Percentiles rank a stretch among this genome's conserved stretches.
These are phyloP conservation scores for Xylariaceae sp. DNA, from an alignment of 2,329 filamentous ascomycete species.

Conservation along the genomic window DNA sequence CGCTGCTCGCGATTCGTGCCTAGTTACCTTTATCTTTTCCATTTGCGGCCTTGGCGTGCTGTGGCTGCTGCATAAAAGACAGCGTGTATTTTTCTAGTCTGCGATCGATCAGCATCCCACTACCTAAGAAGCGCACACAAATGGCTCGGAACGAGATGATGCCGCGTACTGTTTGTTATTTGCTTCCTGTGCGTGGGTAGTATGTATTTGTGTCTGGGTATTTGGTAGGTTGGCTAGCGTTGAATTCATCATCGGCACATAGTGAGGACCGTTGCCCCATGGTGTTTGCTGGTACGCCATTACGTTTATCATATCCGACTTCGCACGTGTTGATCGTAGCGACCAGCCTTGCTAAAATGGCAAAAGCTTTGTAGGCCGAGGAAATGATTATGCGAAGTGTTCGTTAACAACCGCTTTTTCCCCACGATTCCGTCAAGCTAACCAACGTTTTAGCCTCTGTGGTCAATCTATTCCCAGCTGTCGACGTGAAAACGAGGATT, in stretches of 20 bases:
- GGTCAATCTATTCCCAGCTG: too few species aligned
- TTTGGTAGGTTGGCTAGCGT: conserved; percentile 23
- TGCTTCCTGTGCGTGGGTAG: conserved; percentile 9
- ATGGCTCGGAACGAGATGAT: not conserved
- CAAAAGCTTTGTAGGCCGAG: not conserved
- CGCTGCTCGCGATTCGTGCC: too few species aligned
- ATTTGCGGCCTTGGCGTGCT: conserved; percentile 31
- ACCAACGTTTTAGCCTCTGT: too few species aligned
- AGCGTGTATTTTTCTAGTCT: conserved; percentile 29
- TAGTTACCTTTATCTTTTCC: conserved; percentile 32
- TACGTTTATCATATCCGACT: not conserved
- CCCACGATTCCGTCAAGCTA: too few species aligned
- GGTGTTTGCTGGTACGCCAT: conserved; percentile 30
- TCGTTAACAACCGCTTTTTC: too few species aligned
- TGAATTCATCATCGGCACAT: conserved; percentile 28
- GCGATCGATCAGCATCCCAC: conserved; percentile 4
- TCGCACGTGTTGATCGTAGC: not conserved
- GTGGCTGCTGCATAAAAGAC: conserved; percentile 30
- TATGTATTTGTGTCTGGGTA: conserved; percentile 24
- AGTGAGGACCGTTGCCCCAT: conserved; percentile 26
- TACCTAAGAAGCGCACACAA: not conserved
- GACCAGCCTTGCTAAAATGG: not conserved
- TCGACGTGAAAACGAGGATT: too few species aligned
- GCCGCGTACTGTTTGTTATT: conserved; percentile 24
- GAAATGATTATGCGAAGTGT: too few species aligned